Base-by-base conservation (phyloP, 129 eudicot genomes). In the Smallanthus sonchifolius region DNA sequence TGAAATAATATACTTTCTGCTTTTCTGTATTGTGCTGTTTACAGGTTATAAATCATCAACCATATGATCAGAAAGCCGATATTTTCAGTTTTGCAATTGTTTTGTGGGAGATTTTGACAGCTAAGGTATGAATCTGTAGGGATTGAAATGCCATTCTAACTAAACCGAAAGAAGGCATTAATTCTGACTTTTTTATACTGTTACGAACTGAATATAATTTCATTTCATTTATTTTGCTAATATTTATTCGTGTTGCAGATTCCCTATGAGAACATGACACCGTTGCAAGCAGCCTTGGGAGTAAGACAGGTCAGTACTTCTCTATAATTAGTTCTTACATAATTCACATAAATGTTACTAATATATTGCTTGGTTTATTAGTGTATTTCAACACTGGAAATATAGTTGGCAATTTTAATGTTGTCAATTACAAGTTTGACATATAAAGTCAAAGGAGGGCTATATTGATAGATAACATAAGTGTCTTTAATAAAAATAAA, bases 261-360 rank as follows among this genome's bases (percentile, higher is more conserved):
- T 75, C 98, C 98, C 42, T 94, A 94, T 76, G 97, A 86, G 47
- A 84, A 82, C 89, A 86, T 94, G 98, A 90, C 96, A 11, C 98
- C 98, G 9, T 77, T 94, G 60, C 98, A 94, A 85, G 98, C 98
- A 83, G 98, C 98, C 66, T 73, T 94, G 80, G 98, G 98, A 69
- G 98, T 94, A 72, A 90, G 98, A 86, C 89, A 88, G 98, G 98
- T 94, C 35, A 6, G 45, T 24, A 37, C 38, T 55, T 60, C 54
- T 60, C 20, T 65, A 4, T n/a, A 19, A 38, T 17, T 62, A 78
- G 28, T 10, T 39, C 65, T 4, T 70, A 5, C 45, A 55, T 45
- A 43, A 20, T 30, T 42, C 30, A 44, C 40, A 28, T 10, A 16
- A 71, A 10, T 3, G 51, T 14, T 20, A 14, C 11, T 14, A 17